Evolutionary conservation across 1,284 basidiomycete genomes (phyloP).

Genomic region (Ceratobasidium sp.): DNA sequence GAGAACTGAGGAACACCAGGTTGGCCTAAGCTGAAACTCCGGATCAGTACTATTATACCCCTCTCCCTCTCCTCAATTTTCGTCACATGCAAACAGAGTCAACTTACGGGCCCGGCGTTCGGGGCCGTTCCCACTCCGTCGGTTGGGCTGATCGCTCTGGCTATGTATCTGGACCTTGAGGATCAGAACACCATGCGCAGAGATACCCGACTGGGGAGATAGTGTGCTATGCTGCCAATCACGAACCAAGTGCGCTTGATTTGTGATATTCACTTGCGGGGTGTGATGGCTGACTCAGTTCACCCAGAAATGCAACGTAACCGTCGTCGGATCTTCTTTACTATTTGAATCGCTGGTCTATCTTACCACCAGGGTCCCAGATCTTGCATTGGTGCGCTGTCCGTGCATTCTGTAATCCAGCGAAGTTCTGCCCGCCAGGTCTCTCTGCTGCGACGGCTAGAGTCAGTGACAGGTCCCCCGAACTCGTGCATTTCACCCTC

Average conservation of each 20-base stretch:
- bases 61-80: neutral
- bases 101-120: conserved; percentile 2
- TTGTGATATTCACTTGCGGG: neutral
- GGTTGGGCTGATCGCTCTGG: conserved; percentile 6
- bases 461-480: conserved; percentile 31
- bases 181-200: conserved; percentile 19
- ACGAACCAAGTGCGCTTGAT: conserved; percentile 12
- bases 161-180: conserved; percentile 17
- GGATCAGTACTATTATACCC: conserved; percentile 37
- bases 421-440: neutral
- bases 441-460: neutral
- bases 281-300: conserved; percentile 21
- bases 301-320: neutral
- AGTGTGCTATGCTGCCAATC: conserved; percentile 17
- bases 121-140: neutral
- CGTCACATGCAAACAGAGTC: conserved; percentile 25
- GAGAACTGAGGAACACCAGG: conserved; percentile 38
- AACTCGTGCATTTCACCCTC: conserved; percentile 1
- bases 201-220: conserved; percentile 8
- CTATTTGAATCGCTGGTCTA: conserved; percentile 12
- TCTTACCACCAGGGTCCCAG: neutral
- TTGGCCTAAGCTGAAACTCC: conserved; percentile 38
- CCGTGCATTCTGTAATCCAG: conserved; percentile 15
- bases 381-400: neutral
- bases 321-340: conserved; percentile 26